These are phyloP conservation scores for Erodium moschatum DNA, from an alignment of 441 rosid species.

Conservation along the genomic window DNA sequence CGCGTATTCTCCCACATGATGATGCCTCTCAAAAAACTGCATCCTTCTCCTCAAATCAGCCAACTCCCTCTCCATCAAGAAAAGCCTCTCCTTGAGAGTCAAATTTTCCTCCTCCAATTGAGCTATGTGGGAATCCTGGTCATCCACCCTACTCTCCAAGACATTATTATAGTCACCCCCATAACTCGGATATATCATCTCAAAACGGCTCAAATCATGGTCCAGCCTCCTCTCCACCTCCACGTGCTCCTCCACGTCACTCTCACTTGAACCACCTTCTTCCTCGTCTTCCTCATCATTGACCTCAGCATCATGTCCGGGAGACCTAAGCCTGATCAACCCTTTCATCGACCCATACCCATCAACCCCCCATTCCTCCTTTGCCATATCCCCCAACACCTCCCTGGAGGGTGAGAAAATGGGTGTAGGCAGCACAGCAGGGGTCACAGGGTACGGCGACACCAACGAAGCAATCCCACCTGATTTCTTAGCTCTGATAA, in stretches of 20 bases:
- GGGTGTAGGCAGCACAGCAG: constrained; percentile 74
- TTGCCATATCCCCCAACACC: constrained; percentile 83
- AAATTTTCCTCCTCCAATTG: constrained; percentile 88
- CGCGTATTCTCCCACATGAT: constrained; percentile 45
- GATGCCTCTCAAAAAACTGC: constrained; percentile 67
- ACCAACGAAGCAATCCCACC: constrained; percentile 91
- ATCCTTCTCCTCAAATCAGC: constrained; percentile 76
- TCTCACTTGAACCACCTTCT: constrained; percentile 74
- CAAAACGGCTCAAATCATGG: constrained; percentile 92
- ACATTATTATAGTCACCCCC: constrained; percentile 57
- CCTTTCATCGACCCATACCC: constrained; percentile 99
- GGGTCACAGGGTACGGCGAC: constrained; percentile 82
- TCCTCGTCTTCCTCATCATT: constrained; percentile 83
- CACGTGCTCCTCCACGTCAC: constrained; percentile 93
- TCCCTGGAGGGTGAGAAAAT: constrained; percentile 78
- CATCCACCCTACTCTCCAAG: constrained; percentile 87
- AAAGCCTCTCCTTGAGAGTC: constrained; percentile 77
- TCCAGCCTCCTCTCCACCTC: constrained; percentile 90
- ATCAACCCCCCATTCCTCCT: constrained; percentile 97
- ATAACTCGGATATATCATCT: constrained; percentile 77
- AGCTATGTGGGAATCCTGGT: constrained; percentile 85
- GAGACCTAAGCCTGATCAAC: constrained; percentile 64
- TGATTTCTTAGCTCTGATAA: constrained; percentile 74
- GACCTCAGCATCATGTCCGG: constrained; percentile 45
- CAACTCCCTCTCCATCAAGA: constrained; percentile 82